Base-by-base conservation (phyloP, 2,329 filamentous ascomycete species). In the Furcasterigmium furcatum region DNA sequence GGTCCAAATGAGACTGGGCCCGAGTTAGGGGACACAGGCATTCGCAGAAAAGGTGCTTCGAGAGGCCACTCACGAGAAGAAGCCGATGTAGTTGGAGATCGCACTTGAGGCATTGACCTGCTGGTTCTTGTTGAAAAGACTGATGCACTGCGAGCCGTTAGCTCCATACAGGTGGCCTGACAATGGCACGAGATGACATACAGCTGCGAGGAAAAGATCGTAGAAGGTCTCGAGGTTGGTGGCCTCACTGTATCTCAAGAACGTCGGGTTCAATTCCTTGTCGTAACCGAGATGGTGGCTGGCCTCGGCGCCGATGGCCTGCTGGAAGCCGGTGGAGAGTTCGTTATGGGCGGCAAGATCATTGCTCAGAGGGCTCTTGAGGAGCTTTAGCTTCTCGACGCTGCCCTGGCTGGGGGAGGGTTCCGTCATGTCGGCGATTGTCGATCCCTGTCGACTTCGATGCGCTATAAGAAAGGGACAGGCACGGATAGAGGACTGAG, bases 1-100 rank as follows among this genome's bases (percentile, higher is more conserved):
- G 47, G 84, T 76, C 83, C 82, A 87, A 5, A 86, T 66, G 18
- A 86, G 68, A 19, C 76, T 70, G 14, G 6, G 30, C n/a, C n/a
- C n/a, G n/a, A n/a, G n/a, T n/a, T n/a, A n/a, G n/a, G n/a, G n/a
- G n/a, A n/a, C n/a, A n/a, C n/a, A n/a, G n/a, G n/a, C n/a, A n/a
- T n/a, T n/a, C n/a, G n/a, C n/a, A n/a, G n/a, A n/a, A n/a, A n/a
- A n/a, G n/a, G n/a, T n/a, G n/a, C n/a, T n/a, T n/a, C n/a, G n/a
- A n/a, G n/a, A n/a, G n/a, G n/a, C n/a, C n/a, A n/a, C n/a, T n/a
- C n/a, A 65, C 62, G 54, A 58, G 34, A 68, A 68, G 44, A 61
- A 68, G 9, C 64, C 65, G 16, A 66, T 49, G 30, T 64, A 66
- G 6, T 62, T 55, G 21, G 32, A 34, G 5, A 43, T 18, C 4